These are phyloP conservation scores for Rhizoclosmatium sp. DNA, from an alignment of 192 early-diverging fungal genomes.

Conservation along the genomic window DNA sequence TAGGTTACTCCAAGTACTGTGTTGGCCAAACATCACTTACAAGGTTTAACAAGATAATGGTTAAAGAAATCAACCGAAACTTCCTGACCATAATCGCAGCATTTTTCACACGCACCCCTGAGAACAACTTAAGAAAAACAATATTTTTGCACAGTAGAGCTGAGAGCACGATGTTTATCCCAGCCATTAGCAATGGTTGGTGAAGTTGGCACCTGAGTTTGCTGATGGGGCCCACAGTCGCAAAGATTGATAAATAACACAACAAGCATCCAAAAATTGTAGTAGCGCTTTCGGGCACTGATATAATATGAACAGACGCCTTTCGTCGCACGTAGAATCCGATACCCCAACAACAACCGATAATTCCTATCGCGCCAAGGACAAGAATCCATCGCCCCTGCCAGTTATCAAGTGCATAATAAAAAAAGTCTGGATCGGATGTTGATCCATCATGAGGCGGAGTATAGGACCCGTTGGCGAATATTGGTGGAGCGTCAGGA, in stretches of 20 bases:
- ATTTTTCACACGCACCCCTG: not conserved
- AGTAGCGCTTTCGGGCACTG: too few relatives aligned
- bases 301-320: too few relatives aligned
- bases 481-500: too few relatives aligned
- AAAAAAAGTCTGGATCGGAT: too few relatives aligned
- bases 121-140: not conserved
- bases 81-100: not conserved
- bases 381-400: too few relatives aligned
- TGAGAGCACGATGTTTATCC: not conserved
- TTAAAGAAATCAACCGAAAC: not conserved
- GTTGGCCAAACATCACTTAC: not conserved
- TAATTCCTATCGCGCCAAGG: too few relatives aligned
- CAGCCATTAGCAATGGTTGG: not conserved
- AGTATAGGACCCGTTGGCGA: too few relatives aligned
- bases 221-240: not conserved
- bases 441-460: too few relatives aligned
- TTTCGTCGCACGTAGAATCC: too few relatives aligned
- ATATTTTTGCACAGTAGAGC: not conserved
- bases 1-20: not conserved
- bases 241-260: not conserved
- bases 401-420: too few relatives aligned
- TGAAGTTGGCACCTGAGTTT: not conserved
- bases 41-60: not conserved
- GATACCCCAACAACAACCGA: too few relatives aligned
- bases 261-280: not conserved